These are phyloP conservation scores for Lecanosticta acicola DNA, from an alignment of 2,329 filamentous ascomycete species.

Conservation along the genomic window DNA sequence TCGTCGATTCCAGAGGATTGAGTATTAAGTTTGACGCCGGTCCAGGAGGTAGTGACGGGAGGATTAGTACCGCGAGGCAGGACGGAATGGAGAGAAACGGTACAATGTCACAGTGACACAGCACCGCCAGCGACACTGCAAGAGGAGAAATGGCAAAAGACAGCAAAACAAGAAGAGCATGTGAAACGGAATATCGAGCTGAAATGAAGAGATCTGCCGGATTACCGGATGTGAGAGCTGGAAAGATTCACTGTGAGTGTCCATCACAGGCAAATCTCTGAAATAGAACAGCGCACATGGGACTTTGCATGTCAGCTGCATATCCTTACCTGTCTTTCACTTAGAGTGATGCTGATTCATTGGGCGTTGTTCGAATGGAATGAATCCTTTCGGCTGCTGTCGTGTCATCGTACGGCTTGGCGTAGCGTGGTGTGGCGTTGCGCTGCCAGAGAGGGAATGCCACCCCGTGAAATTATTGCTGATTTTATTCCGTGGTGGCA, in stretches of 20 bases:
- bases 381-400: no score
- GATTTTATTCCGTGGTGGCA: no score
- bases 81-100: not conserved
- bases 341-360: not conserved
- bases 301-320: not conserved
- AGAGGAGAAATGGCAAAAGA: not conserved
- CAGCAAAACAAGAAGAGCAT: not conserved
- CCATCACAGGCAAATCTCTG: no score
- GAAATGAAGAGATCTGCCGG: no score
- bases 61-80: not conserved
- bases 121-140: not conserved
- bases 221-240: not conserved
- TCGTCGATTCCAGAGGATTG: not conserved
- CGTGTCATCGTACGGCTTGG: no score
- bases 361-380: no score
- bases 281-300: not conserved
- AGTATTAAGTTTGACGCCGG: not conserved
- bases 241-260: not conserved
- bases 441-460: no score
- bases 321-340: not conserved
- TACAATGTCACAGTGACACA: not conserved
- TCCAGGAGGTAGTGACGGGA: not conserved
- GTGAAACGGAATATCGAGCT: no score
- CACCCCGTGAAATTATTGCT: no score
- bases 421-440: no score